Evolutionary conservation across 2,329 filamentous ascomycete genomes (phyloP).

Genomic region (Penicillium sp.): DNA sequence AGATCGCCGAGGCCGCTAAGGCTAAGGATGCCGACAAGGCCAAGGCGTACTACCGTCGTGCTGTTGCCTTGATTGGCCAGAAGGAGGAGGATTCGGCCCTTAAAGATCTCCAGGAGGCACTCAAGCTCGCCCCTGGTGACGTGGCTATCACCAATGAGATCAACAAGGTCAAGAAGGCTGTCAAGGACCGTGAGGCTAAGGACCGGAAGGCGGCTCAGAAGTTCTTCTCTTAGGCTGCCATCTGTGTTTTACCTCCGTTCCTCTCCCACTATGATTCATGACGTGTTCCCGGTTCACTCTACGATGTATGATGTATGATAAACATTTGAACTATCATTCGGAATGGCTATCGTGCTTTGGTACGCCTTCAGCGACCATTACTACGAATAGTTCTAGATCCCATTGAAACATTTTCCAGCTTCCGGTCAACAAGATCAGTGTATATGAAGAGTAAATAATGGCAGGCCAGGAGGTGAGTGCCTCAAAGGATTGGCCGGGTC

Average conservation of each 20-base stretch:
- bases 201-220: constrained; percentile 92
- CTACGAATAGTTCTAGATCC: background rate
- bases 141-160: constrained; percentile 73
- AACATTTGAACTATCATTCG: constrained; percentile 2
- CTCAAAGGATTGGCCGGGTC: no score
- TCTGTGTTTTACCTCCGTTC: background rate
- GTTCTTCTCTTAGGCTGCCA: constrained; percentile 65
- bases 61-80: constrained; percentile 68
- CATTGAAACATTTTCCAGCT: background rate
- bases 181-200: constrained; percentile 72
- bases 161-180: constrained; percentile 71
- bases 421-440: background rate
- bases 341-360: background rate
- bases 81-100: constrained; percentile 85
- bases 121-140: constrained; percentile 72
- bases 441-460: no score
- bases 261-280: background rate
- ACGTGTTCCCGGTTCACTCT: constrained; percentile 5
- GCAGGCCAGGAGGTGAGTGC: no score
- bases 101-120: constrained; percentile 71
- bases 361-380: background rate
- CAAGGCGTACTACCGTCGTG: constrained; percentile 86
- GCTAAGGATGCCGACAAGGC: constrained; percentile 73
- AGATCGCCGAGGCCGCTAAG: constrained; percentile 57
- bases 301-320: constrained; percentile 29